Base-by-base conservation (phyloP, 1,284 basidiomycete species). In the Sporisorium scitamineum region DNA sequence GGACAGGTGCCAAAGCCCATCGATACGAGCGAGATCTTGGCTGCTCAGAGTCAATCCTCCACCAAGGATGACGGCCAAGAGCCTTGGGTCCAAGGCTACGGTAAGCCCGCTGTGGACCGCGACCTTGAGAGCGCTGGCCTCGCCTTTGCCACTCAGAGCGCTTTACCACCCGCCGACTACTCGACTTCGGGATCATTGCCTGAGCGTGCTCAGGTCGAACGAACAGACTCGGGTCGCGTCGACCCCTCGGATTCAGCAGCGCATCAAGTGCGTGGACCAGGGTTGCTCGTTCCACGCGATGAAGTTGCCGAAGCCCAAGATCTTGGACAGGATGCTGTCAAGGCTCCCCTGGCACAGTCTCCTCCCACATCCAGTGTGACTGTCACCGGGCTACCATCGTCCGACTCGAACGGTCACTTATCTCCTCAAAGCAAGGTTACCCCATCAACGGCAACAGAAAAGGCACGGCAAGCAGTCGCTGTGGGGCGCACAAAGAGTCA, bases 401-500 rank as follows among this genome's bases (percentile, higher is more conserved):
- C 55, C 20, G 39, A 31, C 20, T 60, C 64, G 2, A 63, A 68
- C 13, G 64, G 69, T 20, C 39, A 57, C 24, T 27, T 34, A 16
- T 53, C 57, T n/a, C 34, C 39, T n/a, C 39, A 42, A 42, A 42
- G 39, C 39, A 42, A 42, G n/a, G 5, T 42, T 9, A 8, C 39
- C 1, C 39, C 60, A 14, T 26, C 50, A 24, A 51, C 59, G 6
- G 53, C 63, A 45, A 61, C 64, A 13, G 59, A 76, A 3, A 52
- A 63, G 44, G 75, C 71, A 18, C 48, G 73, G 14, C 64, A 80
- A 45, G 77, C 79, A 10, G 68, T 79, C 13, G 55, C 69, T 9
- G 57, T 72, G 50, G 79, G 66, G 47, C 60, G 80, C 18, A 76
- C 68, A 22, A 80, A 80, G 60, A 70, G 71, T 34, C 78, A 78